Evolutionary conservation across 805 yeast species (phyloP), one percentile per base, ranked within the genome.

Genomic region (Teunomyces lycoperdinae): DNA sequence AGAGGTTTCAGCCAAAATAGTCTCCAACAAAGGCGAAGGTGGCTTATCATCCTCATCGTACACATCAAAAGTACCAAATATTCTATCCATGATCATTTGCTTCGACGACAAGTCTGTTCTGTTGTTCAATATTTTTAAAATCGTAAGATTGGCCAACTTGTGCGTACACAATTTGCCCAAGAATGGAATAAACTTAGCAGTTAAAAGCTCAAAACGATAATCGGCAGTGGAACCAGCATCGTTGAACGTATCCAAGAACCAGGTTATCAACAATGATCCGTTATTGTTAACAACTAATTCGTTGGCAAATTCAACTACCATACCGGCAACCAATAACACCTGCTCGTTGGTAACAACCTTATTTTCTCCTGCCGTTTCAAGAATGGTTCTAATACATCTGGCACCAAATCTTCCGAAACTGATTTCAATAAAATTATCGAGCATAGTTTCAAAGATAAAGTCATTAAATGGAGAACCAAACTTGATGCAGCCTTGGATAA

Each of bases 351-450:
- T 74, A 11, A 66, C 48, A 16, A 48, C 49, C 30, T 60, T 54
- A 31, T 50, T 43, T 7, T 86, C 80, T 48, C 79, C 79, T 26
- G 83, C 82, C 43, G 91, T 83, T 68, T 94, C 99, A 45, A 94
- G 72, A 55, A 96, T 89, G 0, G 98, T 96, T 53, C 99, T 74
- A 50, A 92, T 84, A 16, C 98, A 96, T 55, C 99, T 78, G 0
- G 97, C 92, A 38, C 99, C 99, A 65, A 89, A 94, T 59, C 98
- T 77, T 51, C 92, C 95, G 56, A 82, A 87, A 40, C 94, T 84
- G 54, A 94, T 85, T 44, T 82, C 83, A 76, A 88, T 72, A 58
- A 94, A 89, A 54, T 85, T 81, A 39, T 87, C 80, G 50, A 89
- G 68, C 53, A 91, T 82, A 10, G 89, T 79, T 66, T 91, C 96